phyloP scores from a whole-genome alignment of 2,329 filamentous ascomycete genomes.

The Cordyceps tenuipes region DNA sequence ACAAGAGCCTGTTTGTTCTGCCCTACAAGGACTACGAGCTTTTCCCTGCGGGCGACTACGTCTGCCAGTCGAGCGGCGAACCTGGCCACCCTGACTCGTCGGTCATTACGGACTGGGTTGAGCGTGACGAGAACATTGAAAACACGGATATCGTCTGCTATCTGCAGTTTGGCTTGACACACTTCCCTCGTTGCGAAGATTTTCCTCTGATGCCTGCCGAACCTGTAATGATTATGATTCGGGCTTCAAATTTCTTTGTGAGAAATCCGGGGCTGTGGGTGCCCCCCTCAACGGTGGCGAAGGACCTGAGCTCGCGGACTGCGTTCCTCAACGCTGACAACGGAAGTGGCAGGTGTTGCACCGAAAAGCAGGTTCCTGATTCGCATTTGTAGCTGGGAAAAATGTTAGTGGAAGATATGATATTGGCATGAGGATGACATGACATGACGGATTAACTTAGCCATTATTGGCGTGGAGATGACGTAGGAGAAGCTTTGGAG shows the following conservation, averaged over 20 bases:
- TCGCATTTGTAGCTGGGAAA: constrained; percentile 15
- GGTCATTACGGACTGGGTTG: constrained; percentile 37
- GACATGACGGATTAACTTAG: neutral
- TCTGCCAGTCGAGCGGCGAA: constrained; percentile 36
- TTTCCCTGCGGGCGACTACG: constrained; percentile 34
- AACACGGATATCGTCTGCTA: constrained; percentile 45
- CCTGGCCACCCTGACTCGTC: constrained; percentile 16
- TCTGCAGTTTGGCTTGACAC: constrained; percentile 46
- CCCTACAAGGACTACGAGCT: constrained; percentile 33
- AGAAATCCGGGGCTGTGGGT: constrained; percentile 44
- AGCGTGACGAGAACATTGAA: constrained; percentile 38
- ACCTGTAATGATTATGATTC: constrained; percentile 38
- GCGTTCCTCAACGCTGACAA: constrained; percentile 11
- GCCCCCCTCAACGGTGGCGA: constrained; percentile 33
- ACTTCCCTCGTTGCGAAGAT: constrained; percentile 55
- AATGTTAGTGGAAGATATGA: neutral
- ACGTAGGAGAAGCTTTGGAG: neutral
- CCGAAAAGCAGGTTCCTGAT: constrained; percentile 3
- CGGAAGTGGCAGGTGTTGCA: constrained; percentile 9
- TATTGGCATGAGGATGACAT: neutral
- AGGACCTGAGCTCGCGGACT: constrained; percentile 19
- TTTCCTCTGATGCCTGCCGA: constrained; percentile 63
- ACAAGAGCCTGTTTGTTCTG: constrained; percentile 35
- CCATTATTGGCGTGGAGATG: neutral
- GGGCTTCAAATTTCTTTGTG: constrained; percentile 45